These are phyloP conservation scores for Populus alba DNA, from an alignment of 345 rosid species.

Conservation along the genomic window DNA sequence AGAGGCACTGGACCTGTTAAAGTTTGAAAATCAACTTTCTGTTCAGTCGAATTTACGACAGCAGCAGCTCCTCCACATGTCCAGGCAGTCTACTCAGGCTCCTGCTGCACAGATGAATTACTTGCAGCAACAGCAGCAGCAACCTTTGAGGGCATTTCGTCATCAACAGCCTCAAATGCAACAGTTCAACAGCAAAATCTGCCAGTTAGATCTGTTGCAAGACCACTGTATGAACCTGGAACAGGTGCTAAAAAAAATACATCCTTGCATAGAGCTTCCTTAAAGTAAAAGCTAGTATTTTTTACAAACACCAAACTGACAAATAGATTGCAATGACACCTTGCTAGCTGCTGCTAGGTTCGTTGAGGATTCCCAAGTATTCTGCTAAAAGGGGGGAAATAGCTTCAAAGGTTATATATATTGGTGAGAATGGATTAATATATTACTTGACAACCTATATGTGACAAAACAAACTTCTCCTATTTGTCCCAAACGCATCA, in stretches of 20 bases:
- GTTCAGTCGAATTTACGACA: slow-evolving; percentile 68
- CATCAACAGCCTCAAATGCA: slow-evolving; percentile 79
- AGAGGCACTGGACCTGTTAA: slow-evolving; percentile 67
- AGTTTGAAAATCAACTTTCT: slow-evolving; percentile 71
- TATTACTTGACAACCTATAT: not conserved
- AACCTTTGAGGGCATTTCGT: slow-evolving; percentile 75
- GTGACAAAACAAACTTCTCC: not conserved
- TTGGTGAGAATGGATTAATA: not conserved
- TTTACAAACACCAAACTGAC: not conserved
- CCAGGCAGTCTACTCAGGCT: slow-evolving; percentile 80
- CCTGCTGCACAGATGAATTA: slow-evolving; percentile 64
- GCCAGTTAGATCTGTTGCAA: slow-evolving; percentile 65
- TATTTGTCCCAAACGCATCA: not conserved
- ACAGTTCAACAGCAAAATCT: slow-evolving; percentile 76
- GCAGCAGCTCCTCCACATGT: slow-evolving; percentile 50
- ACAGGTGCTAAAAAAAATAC: slow-evolving; percentile 56
- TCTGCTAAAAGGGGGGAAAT: not conserved
- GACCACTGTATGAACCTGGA: slow-evolving; percentile 86
- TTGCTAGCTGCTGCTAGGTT: not conserved
- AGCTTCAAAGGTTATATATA: not conserved
- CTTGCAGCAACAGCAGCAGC: slow-evolving; percentile 74
- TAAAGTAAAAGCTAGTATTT: not conserved
- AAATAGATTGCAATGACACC: not conserved
- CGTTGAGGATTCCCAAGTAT: no score
- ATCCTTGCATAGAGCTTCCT: not conserved